Evolutionary conservation across 495 filamentous ascomycete genomes (phyloP), one percentile per base, ranked within the genome.

Genomic region (Tuber microsphaerosporum): DNA sequence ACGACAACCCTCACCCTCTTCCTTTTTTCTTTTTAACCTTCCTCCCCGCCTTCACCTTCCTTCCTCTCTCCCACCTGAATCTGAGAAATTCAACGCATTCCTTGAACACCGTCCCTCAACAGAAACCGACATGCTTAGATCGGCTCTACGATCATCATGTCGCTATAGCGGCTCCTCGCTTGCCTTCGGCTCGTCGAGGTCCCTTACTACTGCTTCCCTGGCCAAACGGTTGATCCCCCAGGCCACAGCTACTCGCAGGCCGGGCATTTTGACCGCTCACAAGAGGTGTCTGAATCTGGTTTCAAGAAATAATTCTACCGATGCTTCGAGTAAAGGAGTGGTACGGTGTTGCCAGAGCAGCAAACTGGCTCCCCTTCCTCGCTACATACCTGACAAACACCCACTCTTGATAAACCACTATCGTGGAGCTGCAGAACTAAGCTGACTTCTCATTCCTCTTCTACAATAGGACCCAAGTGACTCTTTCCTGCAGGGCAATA

Each of bases 401-500:
- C 56, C 1, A 31, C 56, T 19, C 56, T 31, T 34, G 4, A 26
- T 14, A 34, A 19, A 65, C 56, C 17, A 14, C 14, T 34, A 34
- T 31, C 26, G 14, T 34, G 26, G 12, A 4, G 26, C 56, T 17
- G 6, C 14, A 65, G 56, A 34, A 65, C 17, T 6, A 65, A 65
- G 56, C 56, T 65, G 26, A 65, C 56, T 65, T 65, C 56, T 34
- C 56, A 34, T 19, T 74, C 37, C 69, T 72, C 72, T 48, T 44
- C 39, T 45, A 42, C 71, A 69, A 73, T 84, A 92, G 89, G 92
- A 96, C 82, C 89, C 96, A 73, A 94, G 91, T 82, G 95, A 99
- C 86, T 95, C 90, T 85, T 99, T 97, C 88, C 88, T 98, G 71
- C 90, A 92, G 75, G 95, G 95, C 65, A 97, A 91, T 86, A 92